Evolutionary conservation across 495 filamentous ascomycete species (phyloP), one percentile per base, ranked within the genome.

Genomic region (Penicillium mononematosum): DNA sequence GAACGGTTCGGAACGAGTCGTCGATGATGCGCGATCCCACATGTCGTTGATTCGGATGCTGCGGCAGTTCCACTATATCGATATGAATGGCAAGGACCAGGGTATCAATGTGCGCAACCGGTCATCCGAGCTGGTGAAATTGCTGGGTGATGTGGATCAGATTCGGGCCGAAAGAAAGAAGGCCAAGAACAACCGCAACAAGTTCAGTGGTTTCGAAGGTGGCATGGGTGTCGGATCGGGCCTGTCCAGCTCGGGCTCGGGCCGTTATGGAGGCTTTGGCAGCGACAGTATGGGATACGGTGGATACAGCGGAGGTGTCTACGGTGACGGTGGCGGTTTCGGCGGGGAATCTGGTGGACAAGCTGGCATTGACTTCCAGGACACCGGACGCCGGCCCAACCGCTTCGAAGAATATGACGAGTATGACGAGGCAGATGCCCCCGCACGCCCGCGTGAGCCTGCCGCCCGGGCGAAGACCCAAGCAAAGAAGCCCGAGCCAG

Each of bases 351-450:
- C 63, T 6, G 55, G 55, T 46, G 63, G 53, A 14, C 55, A 58
- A 31, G 50, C 63, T 9, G 55, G 55, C 46, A 60, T 44, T 32
- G 89, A 89, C 43, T 95, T 89, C 69, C 83, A 86, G 24, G 87
- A 89, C 58, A 75, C 79, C 29, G 78, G 83, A 27, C 72, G 82
- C 61, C 74, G 79, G 38, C 74, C 78, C 17, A 93, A 96, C 58
- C 86, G 85, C 52, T 98, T 96, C 60, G 92, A 98, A 51, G 94
- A 98, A 72, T 98, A 98, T 64, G 91, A 98, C 65, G 94, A 98
- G 71, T 90, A 87, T 60, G 92, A 98, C 56, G 93, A 96, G 57
- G 91, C 79, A 24, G 87, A 81, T 53, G 75, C 70, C 61, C 67
- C 74, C 64, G 75, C 65, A 48, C 75, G 61, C 34, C 79, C 80